These are phyloP conservation scores for Acanthamoeba sp. DNA, from an alignment of 208 protist genomes.

Conservation along the genomic window DNA sequence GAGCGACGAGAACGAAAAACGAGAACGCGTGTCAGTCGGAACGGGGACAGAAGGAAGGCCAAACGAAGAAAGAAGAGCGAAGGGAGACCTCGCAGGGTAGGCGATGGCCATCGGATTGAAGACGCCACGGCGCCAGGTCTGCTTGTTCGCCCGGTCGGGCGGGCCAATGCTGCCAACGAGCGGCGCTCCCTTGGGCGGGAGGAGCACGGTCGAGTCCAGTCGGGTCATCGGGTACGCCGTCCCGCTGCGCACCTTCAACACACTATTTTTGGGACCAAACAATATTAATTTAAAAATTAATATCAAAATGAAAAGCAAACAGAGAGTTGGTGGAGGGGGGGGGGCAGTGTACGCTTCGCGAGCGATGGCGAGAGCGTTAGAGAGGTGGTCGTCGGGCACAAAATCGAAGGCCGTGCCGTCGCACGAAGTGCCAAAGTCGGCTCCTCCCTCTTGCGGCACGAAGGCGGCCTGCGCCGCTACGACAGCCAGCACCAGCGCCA, in stretches of 20 bases:
- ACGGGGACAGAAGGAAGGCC: too few species aligned
- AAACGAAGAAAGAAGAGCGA: background rate
- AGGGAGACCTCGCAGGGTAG: background rate
- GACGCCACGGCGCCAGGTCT: conserved; percentile 7
- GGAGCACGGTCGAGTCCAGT: background rate
- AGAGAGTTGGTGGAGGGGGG: too few species aligned
- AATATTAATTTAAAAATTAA: background rate
- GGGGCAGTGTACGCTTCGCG: background rate
- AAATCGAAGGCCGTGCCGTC: background rate
- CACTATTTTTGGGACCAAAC: background rate
- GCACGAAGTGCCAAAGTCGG: background rate
- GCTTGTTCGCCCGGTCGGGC: background rate
- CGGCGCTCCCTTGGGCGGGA: background rate
- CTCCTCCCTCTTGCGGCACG: background rate
- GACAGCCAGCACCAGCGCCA: background rate
- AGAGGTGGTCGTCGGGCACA: conserved; percentile 5
- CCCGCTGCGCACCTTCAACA: background rate
- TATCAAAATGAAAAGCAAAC: background rate
- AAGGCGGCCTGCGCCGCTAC: too few species aligned
- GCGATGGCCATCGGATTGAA: background rate
- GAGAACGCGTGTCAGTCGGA: background rate
- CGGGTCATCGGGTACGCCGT: conserved; percentile 16
- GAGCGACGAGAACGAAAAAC: background rate
- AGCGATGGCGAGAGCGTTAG: background rate
- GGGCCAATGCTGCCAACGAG: background rate